Conservation (phyloP, 202 grass and related monocot species). For the Elaeis oleifera region DNA sequence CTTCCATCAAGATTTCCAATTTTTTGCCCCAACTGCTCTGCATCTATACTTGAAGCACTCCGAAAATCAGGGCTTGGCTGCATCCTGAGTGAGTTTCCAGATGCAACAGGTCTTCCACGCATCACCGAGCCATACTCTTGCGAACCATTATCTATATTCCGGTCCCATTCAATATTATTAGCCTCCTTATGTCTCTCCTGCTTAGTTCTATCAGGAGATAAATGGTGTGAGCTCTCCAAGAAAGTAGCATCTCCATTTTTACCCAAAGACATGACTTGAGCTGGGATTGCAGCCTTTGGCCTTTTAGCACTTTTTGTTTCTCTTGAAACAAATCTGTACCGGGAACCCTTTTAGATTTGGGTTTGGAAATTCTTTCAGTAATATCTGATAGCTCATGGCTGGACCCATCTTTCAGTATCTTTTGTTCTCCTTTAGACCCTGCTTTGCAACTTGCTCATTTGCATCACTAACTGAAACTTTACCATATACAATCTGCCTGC, state of each 20-base stretch:
- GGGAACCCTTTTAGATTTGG: constrained; percentile 52
- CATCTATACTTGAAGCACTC: constrained; percentile 25
- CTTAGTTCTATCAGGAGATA: constrained; percentile 35
- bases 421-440: constrained; percentile 44
- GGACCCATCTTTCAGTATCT: constrained; percentile 40
- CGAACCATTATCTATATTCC: constrained; percentile 22
- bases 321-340: constrained; percentile 30
- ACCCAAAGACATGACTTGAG: constrained; percentile 21
- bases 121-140: constrained; percentile 32
- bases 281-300: constrained; percentile 38
- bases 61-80: constrained; percentile 35
- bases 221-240: constrained; percentile 27
- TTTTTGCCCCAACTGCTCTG: constrained; percentile 36
- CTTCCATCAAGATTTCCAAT: constrained; percentile 37
- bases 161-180: constrained; percentile 33
- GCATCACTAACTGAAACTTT: constrained; percentile 33
- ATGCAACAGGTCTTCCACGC: constrained; percentile 36
- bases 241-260: constrained; percentile 31
- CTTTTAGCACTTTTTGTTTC: constrained; percentile 51
- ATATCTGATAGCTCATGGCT: constrained; percentile 27
- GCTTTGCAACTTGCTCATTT: constrained; percentile 22
- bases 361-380: constrained; percentile 32
- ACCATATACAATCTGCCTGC: constrained; percentile 17
- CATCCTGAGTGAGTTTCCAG: constrained; percentile 39
- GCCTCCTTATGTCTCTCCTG: constrained; percentile 38